Conservation (phyloP, 208 protist species). For the Crithidia sp. region DNA sequence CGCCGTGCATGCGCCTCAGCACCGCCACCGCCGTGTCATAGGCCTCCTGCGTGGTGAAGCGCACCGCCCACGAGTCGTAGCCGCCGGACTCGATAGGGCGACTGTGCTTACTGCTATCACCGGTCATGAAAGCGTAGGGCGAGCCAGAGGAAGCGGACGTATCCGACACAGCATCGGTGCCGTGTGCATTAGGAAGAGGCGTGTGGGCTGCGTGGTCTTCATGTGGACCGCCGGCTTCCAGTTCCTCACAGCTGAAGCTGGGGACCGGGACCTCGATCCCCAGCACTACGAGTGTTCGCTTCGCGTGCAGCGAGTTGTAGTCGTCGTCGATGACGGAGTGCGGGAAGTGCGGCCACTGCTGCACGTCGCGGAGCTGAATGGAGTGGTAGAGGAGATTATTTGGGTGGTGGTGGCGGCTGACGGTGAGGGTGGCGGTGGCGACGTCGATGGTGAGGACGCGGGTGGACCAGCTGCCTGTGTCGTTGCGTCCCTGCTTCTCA, state of each 20-base stretch:
- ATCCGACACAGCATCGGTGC: neutral
- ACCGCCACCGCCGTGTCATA: neutral
- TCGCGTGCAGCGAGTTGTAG: neutral
- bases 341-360: constrained; percentile 7
- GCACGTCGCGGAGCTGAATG: neutral
- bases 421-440: constrained; percentile 1
- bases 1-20: neutral
- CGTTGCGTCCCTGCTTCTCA: neutral
- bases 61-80: neutral
- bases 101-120: neutral
- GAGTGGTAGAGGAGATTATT: constrained; percentile 13
- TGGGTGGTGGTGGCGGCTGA: constrained; percentile 7
- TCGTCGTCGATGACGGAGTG: neutral
- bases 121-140: neutral
- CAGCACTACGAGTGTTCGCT: neutral
- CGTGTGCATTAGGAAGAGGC: too few species aligned
- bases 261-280: constrained; percentile 6
- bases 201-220: neutral
- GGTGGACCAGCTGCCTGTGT: constrained; percentile 7
- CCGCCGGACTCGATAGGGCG: neutral
- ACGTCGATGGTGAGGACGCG: constrained; percentile 7
- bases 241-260: neutral
- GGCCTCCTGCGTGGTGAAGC: constrained; percentile 1
- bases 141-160: neutral
- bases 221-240: neutral